Conservation (phyloP, 441 rosid genomes). For the Populus tomentosa region DNA sequence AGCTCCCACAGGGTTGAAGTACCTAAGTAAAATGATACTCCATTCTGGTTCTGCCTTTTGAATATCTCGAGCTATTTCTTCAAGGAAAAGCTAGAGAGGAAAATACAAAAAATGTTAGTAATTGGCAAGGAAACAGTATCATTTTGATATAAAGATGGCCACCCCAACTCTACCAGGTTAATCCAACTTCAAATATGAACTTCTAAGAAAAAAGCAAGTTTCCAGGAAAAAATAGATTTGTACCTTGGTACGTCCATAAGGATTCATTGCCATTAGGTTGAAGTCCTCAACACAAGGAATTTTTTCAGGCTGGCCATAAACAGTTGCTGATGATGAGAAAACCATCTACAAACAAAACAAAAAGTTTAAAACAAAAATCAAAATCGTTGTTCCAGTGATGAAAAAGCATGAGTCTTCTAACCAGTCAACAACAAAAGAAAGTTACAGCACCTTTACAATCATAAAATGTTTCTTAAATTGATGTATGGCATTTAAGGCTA, state of each 20-base stretch:
- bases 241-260: conserved; percentile 96
- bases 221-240: not conserved
- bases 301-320: conserved; percentile 90
- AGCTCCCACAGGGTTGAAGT: conserved; percentile 94
- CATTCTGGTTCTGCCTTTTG: conserved; percentile 66
- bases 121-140: not conserved
- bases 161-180: not conserved
- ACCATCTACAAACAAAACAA: conserved; percentile 51
- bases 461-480: not conserved
- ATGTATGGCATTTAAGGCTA: not conserved
- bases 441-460: not conserved
- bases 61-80: conserved; percentile 85
- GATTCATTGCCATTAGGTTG: conserved; percentile 65
- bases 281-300: conserved; percentile 93
- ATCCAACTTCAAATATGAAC: not conserved
- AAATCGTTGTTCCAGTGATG: conserved; percentile 22
- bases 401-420: conserved; percentile 12
- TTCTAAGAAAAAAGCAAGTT: not conserved
- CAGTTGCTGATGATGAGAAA: conserved; percentile 96
- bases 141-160: not conserved
- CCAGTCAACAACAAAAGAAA: conserved; percentile 12
- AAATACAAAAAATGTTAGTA: not conserved
- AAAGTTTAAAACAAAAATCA: not conserved
- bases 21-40: conserved; percentile 75
- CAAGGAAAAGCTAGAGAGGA: conserved; percentile 66